phyloP scores from a whole-genome alignment of 345 rosid species.

The Rhizophora apiculata region DNA sequence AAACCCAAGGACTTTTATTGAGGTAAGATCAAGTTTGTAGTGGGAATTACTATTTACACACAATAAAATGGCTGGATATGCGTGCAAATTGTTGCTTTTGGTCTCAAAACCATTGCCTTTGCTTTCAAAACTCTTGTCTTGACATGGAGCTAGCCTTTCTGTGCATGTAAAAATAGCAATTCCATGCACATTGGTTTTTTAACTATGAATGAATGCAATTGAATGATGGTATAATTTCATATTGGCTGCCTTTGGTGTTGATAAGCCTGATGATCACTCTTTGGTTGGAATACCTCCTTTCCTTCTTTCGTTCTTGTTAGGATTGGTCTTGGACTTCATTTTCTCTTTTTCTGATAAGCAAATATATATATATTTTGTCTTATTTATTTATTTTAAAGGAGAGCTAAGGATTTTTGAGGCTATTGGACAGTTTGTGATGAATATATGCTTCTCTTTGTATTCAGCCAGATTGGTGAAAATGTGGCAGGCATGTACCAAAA shows the following conservation, averaged over 20 bases:
- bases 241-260: neutral
- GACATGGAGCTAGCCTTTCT: no score
- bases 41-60: no score
- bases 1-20: constrained; percentile 68
- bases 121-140: no score
- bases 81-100: no score
- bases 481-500: no score
- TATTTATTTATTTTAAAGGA: neutral
- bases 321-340: neutral
- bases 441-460: neutral
- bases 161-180: no score
- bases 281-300: neutral
- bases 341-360: neutral
- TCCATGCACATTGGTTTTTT: no score
- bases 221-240: constrained; percentile 1
- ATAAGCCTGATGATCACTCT: neutral
- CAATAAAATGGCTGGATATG: no score
- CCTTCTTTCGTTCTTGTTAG: no score
- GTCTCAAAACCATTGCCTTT: no score
- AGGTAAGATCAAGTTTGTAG: constrained; percentile 33
- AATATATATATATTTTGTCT: neutral
- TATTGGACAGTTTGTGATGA: constrained; percentile 1
- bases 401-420: neutral
- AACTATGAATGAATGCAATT: no score
- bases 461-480: no score